phyloP scores from a whole-genome alignment of 768 basidiomycete genomes.

The Auriculariales sp. region DNA sequence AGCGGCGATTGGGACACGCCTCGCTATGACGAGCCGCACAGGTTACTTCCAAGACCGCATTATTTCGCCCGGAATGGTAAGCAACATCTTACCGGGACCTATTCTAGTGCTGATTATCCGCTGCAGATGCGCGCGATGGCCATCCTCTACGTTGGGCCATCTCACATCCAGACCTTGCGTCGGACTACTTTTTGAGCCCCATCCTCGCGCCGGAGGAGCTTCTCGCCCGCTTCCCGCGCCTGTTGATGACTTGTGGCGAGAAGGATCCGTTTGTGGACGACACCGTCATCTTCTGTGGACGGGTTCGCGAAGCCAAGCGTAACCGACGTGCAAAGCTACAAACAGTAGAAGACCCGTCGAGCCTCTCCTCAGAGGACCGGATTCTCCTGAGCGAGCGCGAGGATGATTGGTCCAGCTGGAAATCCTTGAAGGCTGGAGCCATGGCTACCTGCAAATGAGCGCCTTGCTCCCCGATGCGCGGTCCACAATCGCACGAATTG shows the following conservation, averaged over 20 bases:
- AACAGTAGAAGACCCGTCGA: conserved; percentile 59
- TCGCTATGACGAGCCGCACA: conserved; percentile 91
- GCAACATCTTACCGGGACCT: conserved; percentile 15
- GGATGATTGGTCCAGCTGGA: conserved; percentile 88
- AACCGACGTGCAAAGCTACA: no score
- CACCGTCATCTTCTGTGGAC: conserved; percentile 90
- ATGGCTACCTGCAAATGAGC: conserved; percentile 94
- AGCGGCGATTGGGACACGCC: conserved; percentile 64
- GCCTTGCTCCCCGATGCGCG: conserved; percentile 70
- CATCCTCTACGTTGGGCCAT: conserved; percentile 88
- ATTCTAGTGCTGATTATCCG: background rate
- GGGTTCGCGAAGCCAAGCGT: conserved; percentile 88
- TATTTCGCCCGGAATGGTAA: conserved; percentile 90
- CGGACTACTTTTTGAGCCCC: conserved; percentile 93
- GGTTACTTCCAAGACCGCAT: conserved; percentile 91
- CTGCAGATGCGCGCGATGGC: conserved; percentile 99
- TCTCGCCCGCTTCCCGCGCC: conserved; percentile 85
- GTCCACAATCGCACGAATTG: conserved; percentile 66
- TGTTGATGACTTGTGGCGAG: conserved; percentile 91
- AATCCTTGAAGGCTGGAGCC: conserved; percentile 92
- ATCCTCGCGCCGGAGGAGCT: conserved; percentile 74
- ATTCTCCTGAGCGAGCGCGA: conserved; percentile 52
- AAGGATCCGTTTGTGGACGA: conserved; percentile 95
- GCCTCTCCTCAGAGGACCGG: conserved; percentile 17
- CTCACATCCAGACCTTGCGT: conserved; percentile 83